Conservation (phyloP, 257 asterid genomes). For the Salvia hispanica region DNA sequence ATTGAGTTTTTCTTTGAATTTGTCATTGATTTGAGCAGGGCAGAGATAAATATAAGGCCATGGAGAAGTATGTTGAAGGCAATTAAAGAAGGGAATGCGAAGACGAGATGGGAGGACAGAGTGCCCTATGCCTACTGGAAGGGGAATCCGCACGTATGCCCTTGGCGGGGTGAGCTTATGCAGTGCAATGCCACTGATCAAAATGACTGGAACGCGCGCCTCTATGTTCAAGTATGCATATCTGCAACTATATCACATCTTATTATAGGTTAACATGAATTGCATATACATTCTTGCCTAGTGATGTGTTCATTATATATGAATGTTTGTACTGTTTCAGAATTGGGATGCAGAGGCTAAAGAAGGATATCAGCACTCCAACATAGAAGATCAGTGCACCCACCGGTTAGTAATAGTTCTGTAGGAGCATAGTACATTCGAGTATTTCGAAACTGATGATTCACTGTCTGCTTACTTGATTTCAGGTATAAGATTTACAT, state of each 20-base stretch:
- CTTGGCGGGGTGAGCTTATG: conserved; percentile 72
- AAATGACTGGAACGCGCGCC: conserved; percentile 70
- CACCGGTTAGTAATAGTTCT: conserved; percentile 44
- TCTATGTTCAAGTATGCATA: conserved; percentile 54
- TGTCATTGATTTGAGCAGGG: conserved; percentile 45
- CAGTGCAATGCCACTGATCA: conserved; percentile 63
- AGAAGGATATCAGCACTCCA: conserved; percentile 54
- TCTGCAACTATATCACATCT: too few relatives aligned
- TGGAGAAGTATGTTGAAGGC: conserved; percentile 67
- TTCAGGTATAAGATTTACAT: conserved; percentile 79
- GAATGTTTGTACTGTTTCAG: conserved; percentile 33
- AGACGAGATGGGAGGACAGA: conserved; percentile 74
- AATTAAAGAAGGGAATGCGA: conserved; percentile 69
- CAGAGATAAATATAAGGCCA: conserved; percentile 85
- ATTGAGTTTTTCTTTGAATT: too few relatives aligned
- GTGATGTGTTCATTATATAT: neutral
- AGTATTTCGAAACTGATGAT: too few relatives aligned
- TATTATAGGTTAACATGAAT: too few relatives aligned
- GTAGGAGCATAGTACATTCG: too few relatives aligned
- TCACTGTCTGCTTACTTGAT: neutral
- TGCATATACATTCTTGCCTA: too few relatives aligned
- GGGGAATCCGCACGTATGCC: conserved; percentile 73
- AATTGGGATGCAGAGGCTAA: conserved; percentile 55
- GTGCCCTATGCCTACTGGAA: conserved; percentile 88
- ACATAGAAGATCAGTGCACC: conserved; percentile 61